These are phyloP conservation scores for Suillus tomentosus DNA, from an alignment of 768 basidiomycete species.

Conservation along the genomic window DNA sequence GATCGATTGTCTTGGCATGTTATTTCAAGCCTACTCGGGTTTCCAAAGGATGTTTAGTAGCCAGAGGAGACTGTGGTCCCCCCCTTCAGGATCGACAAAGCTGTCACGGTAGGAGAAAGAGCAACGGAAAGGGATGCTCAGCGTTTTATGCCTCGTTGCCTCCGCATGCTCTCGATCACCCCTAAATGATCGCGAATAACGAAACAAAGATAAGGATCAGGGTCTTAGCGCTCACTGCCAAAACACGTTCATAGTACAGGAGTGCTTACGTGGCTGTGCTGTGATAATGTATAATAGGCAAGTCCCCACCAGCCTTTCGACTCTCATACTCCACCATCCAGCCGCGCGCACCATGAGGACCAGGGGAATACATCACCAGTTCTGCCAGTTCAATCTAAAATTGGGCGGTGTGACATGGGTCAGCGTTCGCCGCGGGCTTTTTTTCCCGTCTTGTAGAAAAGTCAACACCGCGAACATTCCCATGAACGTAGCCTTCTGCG, in stretches of 20 bases:
- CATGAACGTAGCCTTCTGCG: constrained; percentile 8
- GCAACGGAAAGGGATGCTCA: neutral
- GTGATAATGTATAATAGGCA: too few relatives aligned
- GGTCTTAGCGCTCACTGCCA: constrained; percentile 4
- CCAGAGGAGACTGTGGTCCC: neutral
- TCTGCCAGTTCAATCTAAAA: constrained; percentile 9
- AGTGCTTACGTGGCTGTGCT: neutral
- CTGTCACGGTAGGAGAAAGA: constrained; percentile 5
- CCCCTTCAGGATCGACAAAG: constrained; percentile 3
- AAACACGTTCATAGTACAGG: constrained; percentile 4
- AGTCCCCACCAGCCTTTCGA: too few relatives aligned
- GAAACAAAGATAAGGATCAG: constrained; percentile 5
- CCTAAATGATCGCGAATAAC: constrained; percentile 9
- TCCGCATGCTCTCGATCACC: constrained; percentile 4
- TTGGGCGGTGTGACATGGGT: neutral
- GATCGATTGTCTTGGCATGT: constrained; percentile 9
- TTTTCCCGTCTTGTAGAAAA: constrained; percentile 6
- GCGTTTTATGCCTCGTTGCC: constrained; percentile 7
- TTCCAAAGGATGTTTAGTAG: neutral
- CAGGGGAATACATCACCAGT: too few relatives aligned
- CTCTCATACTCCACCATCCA: too few relatives aligned
- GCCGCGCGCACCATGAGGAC: neutral
- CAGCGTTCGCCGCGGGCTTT: neutral
- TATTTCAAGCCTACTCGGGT: neutral
- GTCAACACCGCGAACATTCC: constrained; percentile 9